Evolutionary conservation across 192 early-diverging fungal species (phyloP), one percentile per base, ranked within the genome.

Genomic region (Mortierella antarctica): DNA sequence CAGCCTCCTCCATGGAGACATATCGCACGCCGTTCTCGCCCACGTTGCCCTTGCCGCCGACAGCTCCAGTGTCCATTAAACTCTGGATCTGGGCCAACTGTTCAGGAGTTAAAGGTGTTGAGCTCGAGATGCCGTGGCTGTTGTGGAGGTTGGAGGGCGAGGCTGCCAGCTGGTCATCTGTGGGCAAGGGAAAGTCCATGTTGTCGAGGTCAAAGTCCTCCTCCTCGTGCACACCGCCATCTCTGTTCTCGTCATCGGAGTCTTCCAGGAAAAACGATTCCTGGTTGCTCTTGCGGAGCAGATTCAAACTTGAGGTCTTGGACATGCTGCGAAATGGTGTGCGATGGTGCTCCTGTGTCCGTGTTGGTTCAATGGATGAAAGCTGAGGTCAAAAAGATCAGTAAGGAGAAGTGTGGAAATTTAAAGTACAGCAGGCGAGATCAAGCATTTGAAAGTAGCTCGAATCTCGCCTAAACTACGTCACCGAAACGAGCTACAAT

Each of bases 171-270:
- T 42, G 71, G 21, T 45, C 64, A 56, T 84, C 82, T 12, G 49
- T 58, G 12, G 86, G 87, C 53, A 86, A 60, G 31, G 83, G 84
- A 56, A 88, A 86, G 41, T 88, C 87, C 84, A 88, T 86, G 46
- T 86, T 86, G 73, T 88, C 87, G 65, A 88, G 61, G 62, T 86
- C 85, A 39, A 86, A 59, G 23, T 86, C 79, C 10, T 80, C 86
- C 2, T 84, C 84, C 14, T 86, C 83, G 7, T 86, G 63, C 4
- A 83, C 71, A 6, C 79, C 69, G 39, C 31, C 49, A 3, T 63
- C 55, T 12, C 31, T 31, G 21, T 74, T 20, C 20, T 79, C 76
- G 1, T 71, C 57, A 20, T 79, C 76, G 0, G 76, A 79, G 0
- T 86, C 85, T 10, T 39, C 48, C 49, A 84, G 48, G 65, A 88